A percentile compares a stretch with the other conserved stretches of the same genome.
Conservation (phyloP, 2,329 filamentous ascomycete genomes). For the Pseudogymnoascus sp. region DNA sequence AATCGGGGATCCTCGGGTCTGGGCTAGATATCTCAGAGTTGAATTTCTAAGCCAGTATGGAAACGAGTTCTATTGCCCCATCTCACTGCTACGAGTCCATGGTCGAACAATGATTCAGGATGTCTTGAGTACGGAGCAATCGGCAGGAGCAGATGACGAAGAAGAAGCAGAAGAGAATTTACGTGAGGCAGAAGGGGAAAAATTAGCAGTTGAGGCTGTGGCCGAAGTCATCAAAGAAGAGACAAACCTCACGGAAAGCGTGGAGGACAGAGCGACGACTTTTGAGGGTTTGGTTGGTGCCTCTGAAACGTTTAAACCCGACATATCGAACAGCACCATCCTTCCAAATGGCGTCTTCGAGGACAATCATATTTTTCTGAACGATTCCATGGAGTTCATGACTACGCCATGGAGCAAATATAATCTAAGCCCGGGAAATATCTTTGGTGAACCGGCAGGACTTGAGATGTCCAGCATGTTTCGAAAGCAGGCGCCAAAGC, state of each 20-base stretch:
- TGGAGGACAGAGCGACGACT: conserved; percentile 26
- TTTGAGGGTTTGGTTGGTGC: conserved; percentile 25
- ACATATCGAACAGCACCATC: neutral
- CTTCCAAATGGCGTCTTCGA: neutral
- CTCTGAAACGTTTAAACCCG: conserved; percentile 13
- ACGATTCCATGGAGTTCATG: conserved; percentile 11
- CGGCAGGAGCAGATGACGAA: conserved; percentile 59
- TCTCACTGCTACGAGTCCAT: conserved; percentile 85
- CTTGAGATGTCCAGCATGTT: neutral
- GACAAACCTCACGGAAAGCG: conserved; percentile 10
- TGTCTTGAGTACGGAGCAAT: conserved; percentile 64
- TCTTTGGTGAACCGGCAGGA: neutral
- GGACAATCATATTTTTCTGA: conserved; percentile 7
- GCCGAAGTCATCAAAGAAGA: conserved; percentile 20
- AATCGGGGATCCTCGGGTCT: conserved; percentile 89
- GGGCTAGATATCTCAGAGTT: conserved; percentile 84
- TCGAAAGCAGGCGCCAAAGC: neutral
- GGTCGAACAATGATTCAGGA: conserved; percentile 93
- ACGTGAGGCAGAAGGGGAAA: conserved; percentile 16
- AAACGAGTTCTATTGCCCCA: conserved; percentile 91
- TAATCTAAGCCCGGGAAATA: neutral
- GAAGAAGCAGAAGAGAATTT: conserved; percentile 37
- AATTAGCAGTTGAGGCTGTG: conserved; percentile 28
- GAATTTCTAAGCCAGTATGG: conserved; percentile 92
- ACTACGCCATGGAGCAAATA: conserved; percentile 15